Evolutionary conservation across 2,329 filamentous ascomycete genomes (phyloP).

Genomic region (Sarocladiaceae sp.): DNA sequence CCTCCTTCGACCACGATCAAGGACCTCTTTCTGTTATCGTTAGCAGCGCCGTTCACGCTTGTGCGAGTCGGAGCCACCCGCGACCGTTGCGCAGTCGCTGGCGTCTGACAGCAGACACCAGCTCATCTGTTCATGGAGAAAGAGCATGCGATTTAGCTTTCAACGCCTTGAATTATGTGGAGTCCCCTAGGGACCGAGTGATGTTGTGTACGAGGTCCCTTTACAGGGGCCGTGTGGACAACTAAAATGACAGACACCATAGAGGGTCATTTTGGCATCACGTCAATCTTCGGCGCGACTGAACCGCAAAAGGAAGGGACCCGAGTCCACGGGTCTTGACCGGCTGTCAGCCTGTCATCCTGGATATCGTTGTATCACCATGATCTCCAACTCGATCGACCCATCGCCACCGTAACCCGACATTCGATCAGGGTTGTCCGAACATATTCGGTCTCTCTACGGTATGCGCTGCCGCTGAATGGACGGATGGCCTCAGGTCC

Average conservation of each 20-base stretch:
- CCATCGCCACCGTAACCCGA: conserved; percentile 5
- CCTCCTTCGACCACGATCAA: not conserved
- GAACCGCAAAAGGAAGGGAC: not conserved
- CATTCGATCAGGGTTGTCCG: not conserved
- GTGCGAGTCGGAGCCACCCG: not conserved
- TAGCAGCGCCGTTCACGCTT: too few species aligned
- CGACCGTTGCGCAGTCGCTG: too few species aligned
- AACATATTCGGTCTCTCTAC: conserved; percentile 1
- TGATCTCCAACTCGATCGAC: conserved; percentile 1
- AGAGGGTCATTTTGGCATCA: not conserved
- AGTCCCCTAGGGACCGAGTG: too few species aligned
- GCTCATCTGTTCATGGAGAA: not conserved
- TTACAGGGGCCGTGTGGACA: too few species aligned
- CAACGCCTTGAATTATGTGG: too few species aligned
- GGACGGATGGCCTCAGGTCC: too few species aligned
- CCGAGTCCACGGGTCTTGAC: conserved; percentile 1
- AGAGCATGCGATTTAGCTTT: not conserved
- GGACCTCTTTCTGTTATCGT: too few species aligned
- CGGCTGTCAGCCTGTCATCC: conserved; percentile 3
- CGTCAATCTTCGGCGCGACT: too few species aligned
- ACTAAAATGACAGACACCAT: not conserved
- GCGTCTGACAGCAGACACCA: too few species aligned
- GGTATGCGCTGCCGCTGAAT: too few species aligned
- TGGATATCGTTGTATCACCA: conserved; percentile 1
- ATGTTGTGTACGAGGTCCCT: too few species aligned